A percentile compares a stretch with the other conserved stretches of the same genome.
Evolutionary conservation across 106 monocot genomes (phyloP).

Genomic region (Dendrobium huoshanense): DNA sequence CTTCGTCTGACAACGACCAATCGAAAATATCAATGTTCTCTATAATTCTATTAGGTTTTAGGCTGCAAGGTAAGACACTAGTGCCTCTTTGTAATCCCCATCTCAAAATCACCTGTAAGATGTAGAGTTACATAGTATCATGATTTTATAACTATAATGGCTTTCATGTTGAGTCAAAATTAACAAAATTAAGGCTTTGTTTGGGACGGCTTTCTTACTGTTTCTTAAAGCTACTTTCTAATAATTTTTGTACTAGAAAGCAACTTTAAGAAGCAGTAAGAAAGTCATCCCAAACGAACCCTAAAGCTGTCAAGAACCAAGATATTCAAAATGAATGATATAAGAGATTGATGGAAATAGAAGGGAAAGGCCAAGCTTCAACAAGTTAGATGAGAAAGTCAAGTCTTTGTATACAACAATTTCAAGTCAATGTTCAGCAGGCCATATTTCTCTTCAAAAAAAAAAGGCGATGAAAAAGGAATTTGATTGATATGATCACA

Average conservation of each 20-base stretch:
- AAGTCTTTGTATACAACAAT: no score
- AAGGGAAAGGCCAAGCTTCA: no score
- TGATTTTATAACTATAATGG: neutral
- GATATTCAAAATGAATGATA: neutral
- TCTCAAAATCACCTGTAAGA: conserved; percentile 53
- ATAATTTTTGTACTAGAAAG: no score
- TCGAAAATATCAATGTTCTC: conserved; percentile 64
- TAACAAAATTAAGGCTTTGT: neutral
- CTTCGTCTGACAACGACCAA: conserved; percentile 63
- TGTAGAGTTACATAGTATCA: neutral
- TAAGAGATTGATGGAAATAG: neutral
- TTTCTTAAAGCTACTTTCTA: no score
- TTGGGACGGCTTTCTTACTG: no score
- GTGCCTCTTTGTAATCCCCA: conserved; percentile 84
- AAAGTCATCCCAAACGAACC: no score
- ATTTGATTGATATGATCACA: no score
- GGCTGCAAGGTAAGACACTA: conserved; percentile 71
- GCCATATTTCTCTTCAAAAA: no score
- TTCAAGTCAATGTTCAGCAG: no score
- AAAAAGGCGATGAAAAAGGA: no score
- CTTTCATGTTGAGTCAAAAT: neutral
- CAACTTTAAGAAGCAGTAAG: no score
- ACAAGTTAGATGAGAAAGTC: no score
- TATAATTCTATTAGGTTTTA: conserved; percentile 54
- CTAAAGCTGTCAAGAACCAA: neutral